Conservation (phyloP, 352 stramenopile genomes). For the Pythium sp. region DNA sequence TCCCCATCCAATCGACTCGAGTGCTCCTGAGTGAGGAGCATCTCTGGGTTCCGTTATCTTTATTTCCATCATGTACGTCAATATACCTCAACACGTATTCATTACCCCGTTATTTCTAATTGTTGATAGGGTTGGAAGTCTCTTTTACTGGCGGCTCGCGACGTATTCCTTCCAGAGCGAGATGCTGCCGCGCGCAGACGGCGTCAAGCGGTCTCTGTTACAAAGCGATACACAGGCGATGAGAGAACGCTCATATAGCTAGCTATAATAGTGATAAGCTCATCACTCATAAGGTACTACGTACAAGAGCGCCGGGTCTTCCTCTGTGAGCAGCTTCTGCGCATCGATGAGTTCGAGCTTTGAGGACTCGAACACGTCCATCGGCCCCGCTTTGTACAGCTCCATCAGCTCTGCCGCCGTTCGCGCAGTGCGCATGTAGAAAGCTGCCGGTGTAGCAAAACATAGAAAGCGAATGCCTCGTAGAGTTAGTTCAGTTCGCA, state of each 20-base stretch:
- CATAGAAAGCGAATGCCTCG: no score
- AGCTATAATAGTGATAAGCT: background rate
- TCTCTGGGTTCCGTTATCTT: no score
- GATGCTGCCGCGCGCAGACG: constrained; percentile 44
- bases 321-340: constrained; percentile 26
- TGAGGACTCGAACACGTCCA: constrained; percentile 61
- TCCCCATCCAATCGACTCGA: no score
- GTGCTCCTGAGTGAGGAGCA: no score
- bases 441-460: constrained; percentile 31
- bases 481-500: background rate
- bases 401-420: constrained; percentile 33
- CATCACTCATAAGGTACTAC: constrained; percentile 3
- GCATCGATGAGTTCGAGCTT: constrained; percentile 44
- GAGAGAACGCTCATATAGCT: background rate
- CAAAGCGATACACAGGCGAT: background rate
- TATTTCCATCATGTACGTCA: no score
- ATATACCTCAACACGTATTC: background rate
- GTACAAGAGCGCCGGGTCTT: constrained; percentile 27
- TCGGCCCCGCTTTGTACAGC: constrained; percentile 41
- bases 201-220: constrained; percentile 35
- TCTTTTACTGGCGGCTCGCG: constrained; percentile 12
- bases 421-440: constrained; percentile 44
- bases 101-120: background rate
- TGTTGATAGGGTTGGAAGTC: background rate
- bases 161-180: constrained; percentile 42